Conservation (phyloP, 2,329 filamentous ascomycete species). For the Diplodia corticola region DNA sequence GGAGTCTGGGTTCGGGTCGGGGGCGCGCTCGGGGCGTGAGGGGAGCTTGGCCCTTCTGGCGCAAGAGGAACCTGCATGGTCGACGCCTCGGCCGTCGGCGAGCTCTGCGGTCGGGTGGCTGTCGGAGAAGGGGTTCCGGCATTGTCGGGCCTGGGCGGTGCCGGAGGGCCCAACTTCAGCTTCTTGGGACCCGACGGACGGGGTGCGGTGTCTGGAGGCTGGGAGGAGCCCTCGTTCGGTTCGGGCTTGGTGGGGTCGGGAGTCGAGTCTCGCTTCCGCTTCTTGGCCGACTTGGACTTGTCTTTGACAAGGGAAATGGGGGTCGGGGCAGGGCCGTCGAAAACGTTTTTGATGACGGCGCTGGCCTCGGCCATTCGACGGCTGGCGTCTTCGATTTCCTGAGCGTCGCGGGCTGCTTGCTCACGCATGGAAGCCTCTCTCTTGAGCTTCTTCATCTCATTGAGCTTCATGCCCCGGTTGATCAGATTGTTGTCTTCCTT, state of each 20-base stretch:
- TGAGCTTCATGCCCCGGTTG: constrained; percentile 75
- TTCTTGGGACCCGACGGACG: constrained; percentile 37
- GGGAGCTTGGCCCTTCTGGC: constrained; percentile 41
- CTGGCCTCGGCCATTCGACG: constrained; percentile 34
- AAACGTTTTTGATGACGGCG: constrained; percentile 22
- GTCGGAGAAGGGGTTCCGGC: constrained; percentile 25
- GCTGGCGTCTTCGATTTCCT: constrained; percentile 39
- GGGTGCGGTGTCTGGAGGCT: constrained; percentile 29
- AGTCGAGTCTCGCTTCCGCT: constrained; percentile 58
- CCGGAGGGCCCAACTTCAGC: constrained; percentile 26
- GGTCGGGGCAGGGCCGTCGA: constrained; percentile 13
- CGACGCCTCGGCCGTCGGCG: constrained; percentile 29
- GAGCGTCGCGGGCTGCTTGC: constrained; percentile 48
- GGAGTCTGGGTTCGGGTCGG: constrained; percentile 13
- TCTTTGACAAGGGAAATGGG: constrained; percentile 15
- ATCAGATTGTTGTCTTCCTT: constrained; percentile 64
- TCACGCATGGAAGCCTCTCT: constrained; percentile 58
- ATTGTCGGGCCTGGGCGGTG: constrained; percentile 20
- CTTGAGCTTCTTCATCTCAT: constrained; percentile 75
- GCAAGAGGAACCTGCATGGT: constrained; percentile 46
- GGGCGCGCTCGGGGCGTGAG: constrained; percentile 11
- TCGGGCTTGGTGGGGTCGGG: constrained; percentile 32
- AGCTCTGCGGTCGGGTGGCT: neutral
- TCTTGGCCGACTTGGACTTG: constrained; percentile 39
- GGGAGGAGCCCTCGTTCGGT: neutral